Base-by-base conservation (phyloP, 192 early-diverging fungal species). In the Funneliformis mosseae region DNA sequence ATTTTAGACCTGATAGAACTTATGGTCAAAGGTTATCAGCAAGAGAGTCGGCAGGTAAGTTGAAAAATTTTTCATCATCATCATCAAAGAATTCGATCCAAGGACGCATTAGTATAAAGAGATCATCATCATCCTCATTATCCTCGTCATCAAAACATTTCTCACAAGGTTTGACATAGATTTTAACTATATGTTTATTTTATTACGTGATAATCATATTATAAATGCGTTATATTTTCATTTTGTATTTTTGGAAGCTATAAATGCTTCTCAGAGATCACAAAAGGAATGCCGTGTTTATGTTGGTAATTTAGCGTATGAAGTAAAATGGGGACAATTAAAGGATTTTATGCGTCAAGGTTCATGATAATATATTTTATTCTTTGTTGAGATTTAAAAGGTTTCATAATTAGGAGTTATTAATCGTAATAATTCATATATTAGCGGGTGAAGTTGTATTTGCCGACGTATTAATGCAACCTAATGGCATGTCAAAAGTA, bases 331-430 rank as follows among this genome's bases (percentile, higher is more conserved):
- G 90, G 87, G 86, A 41, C 91, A 96, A 80, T 85, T 96, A 79
- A 94, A 95, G 81, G 93, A 95, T 80, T 95, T 91, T 77, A 94
- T 95, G 93, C 84, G 92, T 33, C 87, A 94, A 85, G 89, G 93
- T 93, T 83, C 25, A n/a, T n/a, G n/a, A 79, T 76, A n/a, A 16
- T 7, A 14, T 41, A 33, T 3, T 48, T 62, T 77, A 42, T 63
- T 21, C 14, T 3, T 1, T 74, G n/a, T n/a, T n/a, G n/a, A n/a
- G n/a, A n/a, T n/a, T n/a, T n/a, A n/a, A n/a, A n/a, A n/a, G n/a
- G n/a, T n/a, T n/a, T n/a, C n/a, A n/a, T n/a, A n/a, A n/a, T n/a
- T n/a, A n/a, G n/a, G n/a, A n/a, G n/a, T n/a, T n/a, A n/a, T n/a
- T n/a, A n/a, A n/a, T n/a, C n/a, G n/a, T n/a, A n/a, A n/a, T n/a